Evolutionary conservation across 495 filamentous ascomycete species (phyloP).

Genomic region (Xylaria acuta): DNA sequence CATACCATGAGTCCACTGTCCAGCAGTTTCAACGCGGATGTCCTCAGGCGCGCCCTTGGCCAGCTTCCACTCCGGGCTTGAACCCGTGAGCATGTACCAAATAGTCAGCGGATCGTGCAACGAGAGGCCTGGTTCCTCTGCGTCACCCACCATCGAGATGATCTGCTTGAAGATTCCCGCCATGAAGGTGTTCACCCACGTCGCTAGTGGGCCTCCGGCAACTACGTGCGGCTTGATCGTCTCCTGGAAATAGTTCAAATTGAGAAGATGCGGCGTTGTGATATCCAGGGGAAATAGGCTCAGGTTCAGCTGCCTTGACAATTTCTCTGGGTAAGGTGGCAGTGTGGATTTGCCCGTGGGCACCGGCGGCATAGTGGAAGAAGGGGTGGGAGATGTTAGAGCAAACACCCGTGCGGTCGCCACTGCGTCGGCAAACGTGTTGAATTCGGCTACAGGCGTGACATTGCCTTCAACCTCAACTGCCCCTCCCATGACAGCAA

Average conservation of each 20-base stretch:
- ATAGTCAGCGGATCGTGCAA: conserved; percentile 90
- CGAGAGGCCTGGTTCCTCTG: conserved; percentile 63
- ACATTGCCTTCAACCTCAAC: conserved; percentile 79
- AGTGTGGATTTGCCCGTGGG: conserved; percentile 52
- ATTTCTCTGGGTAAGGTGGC: conserved; percentile 68
- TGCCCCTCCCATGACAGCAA: conserved; percentile 97
- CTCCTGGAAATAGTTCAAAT: conserved; percentile 60
- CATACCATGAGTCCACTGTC: conserved; percentile 95
- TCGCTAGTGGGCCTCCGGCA: conserved; percentile 75
- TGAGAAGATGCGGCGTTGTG: conserved; percentile 76
- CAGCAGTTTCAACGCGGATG: conserved; percentile 82
- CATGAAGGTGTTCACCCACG: conserved; percentile 83
- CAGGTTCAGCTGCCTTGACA: conserved; percentile 71
- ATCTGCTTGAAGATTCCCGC: conserved; percentile 77
- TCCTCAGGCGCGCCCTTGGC: conserved; percentile 62
- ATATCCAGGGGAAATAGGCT: conserved; percentile 89
- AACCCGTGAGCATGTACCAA: conserved; percentile 78
- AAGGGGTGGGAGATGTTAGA: conserved; percentile 79
- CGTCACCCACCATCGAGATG: conserved; percentile 62
- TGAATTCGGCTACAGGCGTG: conserved; percentile 84
- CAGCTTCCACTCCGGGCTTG: conserved; percentile 56
- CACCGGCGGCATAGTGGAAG: conserved; percentile 69
- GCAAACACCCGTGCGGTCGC: conserved; percentile 90
- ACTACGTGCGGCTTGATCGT: conserved; percentile 56
- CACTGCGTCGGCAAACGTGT: conserved; percentile 79